Percentiles rank a stretch among this genome's conserved stretches.
Conservation (phyloP, 805 yeast species). For the Barnettozyma sucrosica region DNA sequence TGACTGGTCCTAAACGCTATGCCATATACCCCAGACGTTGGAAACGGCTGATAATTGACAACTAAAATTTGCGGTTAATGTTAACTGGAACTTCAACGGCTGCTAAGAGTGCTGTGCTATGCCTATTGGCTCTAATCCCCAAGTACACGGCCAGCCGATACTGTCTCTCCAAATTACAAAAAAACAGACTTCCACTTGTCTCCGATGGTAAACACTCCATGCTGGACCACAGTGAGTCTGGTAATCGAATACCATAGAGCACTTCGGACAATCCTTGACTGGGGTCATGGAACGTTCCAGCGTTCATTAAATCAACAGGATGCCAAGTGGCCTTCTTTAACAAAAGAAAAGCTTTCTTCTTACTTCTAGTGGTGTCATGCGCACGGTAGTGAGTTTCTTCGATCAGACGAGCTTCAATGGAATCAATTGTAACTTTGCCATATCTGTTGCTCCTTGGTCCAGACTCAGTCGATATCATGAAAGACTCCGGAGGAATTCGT, state of each 20-base stretch:
- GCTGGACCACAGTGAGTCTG: background rate
- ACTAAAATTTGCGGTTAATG: too few species aligned
- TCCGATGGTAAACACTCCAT: background rate
- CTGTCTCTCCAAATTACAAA: slow-evolving; percentile 1
- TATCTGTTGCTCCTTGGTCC: background rate
- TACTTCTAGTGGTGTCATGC: background rate
- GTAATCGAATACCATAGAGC: background rate
- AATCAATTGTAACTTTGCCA: background rate
- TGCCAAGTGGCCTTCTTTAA: background rate
- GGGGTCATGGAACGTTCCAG: background rate
- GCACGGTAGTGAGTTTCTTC: slow-evolving; percentile 3
- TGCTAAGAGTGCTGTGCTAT: background rate
- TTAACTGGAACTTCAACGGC: background rate
- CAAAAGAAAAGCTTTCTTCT: background rate
- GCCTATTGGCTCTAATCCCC: background rate
- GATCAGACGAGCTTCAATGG: background rate
- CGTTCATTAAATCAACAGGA: background rate
- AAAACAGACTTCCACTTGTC: background rate
- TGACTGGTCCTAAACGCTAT: too few species aligned
- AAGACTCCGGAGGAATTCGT: background rate
- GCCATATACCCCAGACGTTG: too few species aligned
- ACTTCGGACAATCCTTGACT: background rate
- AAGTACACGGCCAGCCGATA: background rate
- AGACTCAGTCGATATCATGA: background rate
- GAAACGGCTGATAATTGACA: too few species aligned